A percentile compares a stretch with the other conserved stretches of the same genome.
Conservation (phyloP, 148 eudicot genomes). For the Amaranthus palmeri region DNA sequence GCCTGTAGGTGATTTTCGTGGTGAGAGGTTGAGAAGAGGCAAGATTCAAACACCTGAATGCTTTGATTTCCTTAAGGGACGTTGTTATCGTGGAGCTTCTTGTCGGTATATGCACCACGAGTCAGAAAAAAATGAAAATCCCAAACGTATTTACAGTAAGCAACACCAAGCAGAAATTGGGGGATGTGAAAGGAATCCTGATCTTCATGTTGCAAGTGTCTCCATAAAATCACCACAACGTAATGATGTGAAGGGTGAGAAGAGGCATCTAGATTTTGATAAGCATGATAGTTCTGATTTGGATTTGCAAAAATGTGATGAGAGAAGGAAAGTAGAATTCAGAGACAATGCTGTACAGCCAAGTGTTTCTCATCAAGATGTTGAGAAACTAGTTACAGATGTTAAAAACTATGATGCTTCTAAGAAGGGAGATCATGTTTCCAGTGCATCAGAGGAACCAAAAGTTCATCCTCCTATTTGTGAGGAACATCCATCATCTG, state of each 20-base stretch:
- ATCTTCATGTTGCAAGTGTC: slow-evolving; percentile 30
- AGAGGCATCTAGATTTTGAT: slow-evolving; percentile 16
- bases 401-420: slow-evolving; percentile 27
- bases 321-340: slow-evolving; percentile 20
- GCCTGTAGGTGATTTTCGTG: slow-evolving; percentile 39
- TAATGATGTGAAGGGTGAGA: slow-evolving; percentile 35
- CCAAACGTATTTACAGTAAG: slow-evolving; percentile 43
- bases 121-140: slow-evolving; percentile 38
- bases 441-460: slow-evolving; percentile 29
- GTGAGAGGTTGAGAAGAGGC: slow-evolving; percentile 46
- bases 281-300: slow-evolving; percentile 25
- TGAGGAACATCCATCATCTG: slow-evolving; percentile 21
- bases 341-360: slow-evolving; percentile 19
- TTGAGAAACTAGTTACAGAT: slow-evolving; percentile 15
- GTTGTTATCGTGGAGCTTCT: slow-evolving; percentile 76
- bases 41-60: slow-evolving; percentile 44
- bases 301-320: slow-evolving; percentile 24
- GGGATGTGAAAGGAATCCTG: slow-evolving; percentile 31
- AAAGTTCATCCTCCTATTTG: slow-evolving; percentile 26
- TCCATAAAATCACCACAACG: slow-evolving; percentile 25
- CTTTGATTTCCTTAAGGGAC: slow-evolving; percentile 66
- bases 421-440: slow-evolving; percentile 20
- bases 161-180: slow-evolving; percentile 30
- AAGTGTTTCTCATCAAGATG: slow-evolving; percentile 24
- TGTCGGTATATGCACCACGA: slow-evolving; percentile 75